Percentiles rank a stretch among this genome's conserved stretches.
Evolutionary conservation across 169 alveolate genomes (phyloP).

Genomic region (Eimeria necatrix): DNA sequence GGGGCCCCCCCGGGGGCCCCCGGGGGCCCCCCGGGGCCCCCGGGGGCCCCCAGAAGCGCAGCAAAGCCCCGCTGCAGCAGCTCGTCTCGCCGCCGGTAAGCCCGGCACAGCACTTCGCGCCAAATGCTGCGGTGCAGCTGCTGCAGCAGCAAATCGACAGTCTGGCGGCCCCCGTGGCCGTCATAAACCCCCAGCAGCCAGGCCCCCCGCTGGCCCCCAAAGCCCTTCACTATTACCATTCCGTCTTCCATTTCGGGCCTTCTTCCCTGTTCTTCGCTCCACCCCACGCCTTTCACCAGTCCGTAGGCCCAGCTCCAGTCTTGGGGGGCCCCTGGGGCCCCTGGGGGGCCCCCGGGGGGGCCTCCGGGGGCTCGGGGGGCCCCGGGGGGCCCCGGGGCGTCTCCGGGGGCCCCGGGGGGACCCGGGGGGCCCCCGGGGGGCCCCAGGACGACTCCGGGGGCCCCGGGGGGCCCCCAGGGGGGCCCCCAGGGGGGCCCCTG

Average conservation of each 20-base stretch:
- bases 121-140: constrained; percentile 27
- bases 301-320: background rate
- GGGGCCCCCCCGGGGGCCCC: background rate
- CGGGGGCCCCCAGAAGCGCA: background rate
- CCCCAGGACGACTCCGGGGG: background rate
- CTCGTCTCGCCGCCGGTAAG: constrained; percentile 13
- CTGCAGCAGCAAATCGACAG: constrained; percentile 20
- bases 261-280: constrained; percentile 79
- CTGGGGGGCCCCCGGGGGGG: too few relatives aligned
- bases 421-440: background rate
- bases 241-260: constrained; percentile 80
- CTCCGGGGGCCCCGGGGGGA: too few relatives aligned
- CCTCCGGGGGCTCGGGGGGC: too few relatives aligned
- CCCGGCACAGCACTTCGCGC: background rate
- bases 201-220: constrained; percentile 25
- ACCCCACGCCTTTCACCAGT: constrained; percentile 56
- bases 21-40: background rate
- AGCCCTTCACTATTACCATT: background rate
- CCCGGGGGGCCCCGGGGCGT: too few relatives aligned
- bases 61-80: background rate
- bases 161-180: constrained; percentile 79
- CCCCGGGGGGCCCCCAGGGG: constrained; percentile 15
- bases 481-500: too few relatives aligned
- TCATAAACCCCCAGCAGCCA: constrained; percentile 66
- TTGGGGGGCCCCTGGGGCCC: too few relatives aligned